Base-by-base conservation (phyloP, 257 asterid species). In the Penstemon davidsonii region DNA sequence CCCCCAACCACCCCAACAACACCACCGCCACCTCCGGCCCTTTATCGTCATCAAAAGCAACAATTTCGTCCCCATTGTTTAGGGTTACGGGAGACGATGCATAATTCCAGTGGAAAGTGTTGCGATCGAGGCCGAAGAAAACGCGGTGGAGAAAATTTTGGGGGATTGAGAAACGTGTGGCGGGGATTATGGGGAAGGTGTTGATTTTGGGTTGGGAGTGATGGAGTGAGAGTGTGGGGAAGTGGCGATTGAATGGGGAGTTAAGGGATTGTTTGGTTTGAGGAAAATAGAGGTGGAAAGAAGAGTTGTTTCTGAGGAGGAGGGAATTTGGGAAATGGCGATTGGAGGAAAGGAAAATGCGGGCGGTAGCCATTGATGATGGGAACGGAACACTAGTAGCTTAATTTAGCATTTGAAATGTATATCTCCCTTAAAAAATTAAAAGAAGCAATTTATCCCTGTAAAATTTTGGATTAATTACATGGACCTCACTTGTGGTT, bases 1-100 rank as follows among this genome's bases (percentile, higher is more conserved):
- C 79, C 19, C 96, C 98, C 46, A 92, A 81, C 97, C 98, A 92
- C 7, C 97, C 97, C 82, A 92, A 59, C 72, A 92, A 68, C 52
- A 92, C 98, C 62, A 85, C 95, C 50, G 98, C 82, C 3, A 86
- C 83, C 79, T 86, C 83, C 0, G 91, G 83, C 6, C 81, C 84
- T 7, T 77, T 65, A 1, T 75, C 83, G 0, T 33, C 71, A 2
- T 1, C 68, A 7, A 42, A 7, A 1, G 45, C n/a, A 10, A 61
- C 42, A 49, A 53, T 11, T 39, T 25, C 33, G 33, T 25, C 33
- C 33, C 71, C 71, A 50, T 50, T 62, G 42, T 67, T 71, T 12
- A n/a, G 49, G 8, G 49, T 62, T 50, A 43, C 33, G 10, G 62
- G 54, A 2, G 44, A 67, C 4, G 69, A 58, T 15, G 86, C 76